A percentile compares a stretch with the other conserved stretches of the same genome.
Evolutionary conservation across 176 grass and related monocot species (phyloP).

Genomic region (Carex kokanica): DNA sequence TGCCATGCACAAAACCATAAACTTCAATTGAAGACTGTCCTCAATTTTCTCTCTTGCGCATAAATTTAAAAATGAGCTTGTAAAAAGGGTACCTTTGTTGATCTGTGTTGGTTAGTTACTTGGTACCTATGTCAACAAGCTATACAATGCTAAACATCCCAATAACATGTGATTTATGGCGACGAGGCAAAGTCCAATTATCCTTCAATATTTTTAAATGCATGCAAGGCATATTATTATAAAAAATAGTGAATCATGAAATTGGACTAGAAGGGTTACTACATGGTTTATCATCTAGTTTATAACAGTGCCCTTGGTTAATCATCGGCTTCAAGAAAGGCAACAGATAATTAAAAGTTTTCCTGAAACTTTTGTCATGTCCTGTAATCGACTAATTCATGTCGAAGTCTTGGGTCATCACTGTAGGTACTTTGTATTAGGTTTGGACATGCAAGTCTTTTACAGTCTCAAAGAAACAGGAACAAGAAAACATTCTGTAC

Average conservation of each 20-base stretch:
- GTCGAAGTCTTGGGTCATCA: not conserved
- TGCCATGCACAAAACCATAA: not conserved
- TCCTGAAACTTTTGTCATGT: not conserved
- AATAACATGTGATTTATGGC: not conserved
- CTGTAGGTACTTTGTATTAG: not conserved
- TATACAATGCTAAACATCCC: not conserved
- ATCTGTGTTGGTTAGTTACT: not conserved
- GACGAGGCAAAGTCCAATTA: no score
- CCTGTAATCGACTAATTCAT: not conserved
- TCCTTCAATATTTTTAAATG: not conserved
- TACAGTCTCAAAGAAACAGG: not conserved
- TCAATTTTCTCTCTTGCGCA: not conserved
- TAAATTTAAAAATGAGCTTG: not conserved
- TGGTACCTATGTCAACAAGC: not conserved
- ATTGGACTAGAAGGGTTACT: not conserved
- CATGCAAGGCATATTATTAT: not conserved
- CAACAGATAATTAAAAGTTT: not conserved
- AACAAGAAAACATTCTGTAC: not conserved
- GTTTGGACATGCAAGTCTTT: not conserved
- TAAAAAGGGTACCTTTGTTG: not conserved
- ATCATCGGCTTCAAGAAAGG: not conserved
- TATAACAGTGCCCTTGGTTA: not conserved
- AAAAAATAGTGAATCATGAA: slow-evolving; percentile 7
- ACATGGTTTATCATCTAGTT: not conserved
- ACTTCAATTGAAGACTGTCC: not conserved